Base-by-base conservation (phyloP, 345 rosid species). In the Lepidium aucheri region DNA sequence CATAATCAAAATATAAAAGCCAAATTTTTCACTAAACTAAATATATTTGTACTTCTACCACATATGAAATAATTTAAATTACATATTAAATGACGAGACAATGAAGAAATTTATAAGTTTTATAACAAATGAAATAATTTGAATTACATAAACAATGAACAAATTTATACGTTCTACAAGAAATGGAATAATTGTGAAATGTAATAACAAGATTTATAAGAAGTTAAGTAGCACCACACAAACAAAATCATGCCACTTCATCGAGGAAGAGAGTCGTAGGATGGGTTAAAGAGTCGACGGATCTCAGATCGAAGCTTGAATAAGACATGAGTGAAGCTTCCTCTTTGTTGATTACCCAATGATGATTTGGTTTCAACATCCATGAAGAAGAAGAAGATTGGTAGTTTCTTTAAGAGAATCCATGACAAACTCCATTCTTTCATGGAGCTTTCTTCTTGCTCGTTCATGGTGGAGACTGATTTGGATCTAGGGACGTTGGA, bases 361-460 rank as follows among this genome's bases (percentile, higher is more conserved):
- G 74, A 69, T 5, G 68, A 15, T 30, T 41, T 78, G 10, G 84
- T 52, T 60, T 83, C 96, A 60, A 88, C 86, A 82, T 91, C 93
- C n/a, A 77, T 39, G 9, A 89, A 85, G 49, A 88, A 82, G 9
- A 89, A 86, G 49, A 88, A 82, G 7, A 64, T n/a, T 43, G 91
- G 95, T 52, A 46, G 17, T 40, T 83, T 91, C 73, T 76, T 77
- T 18, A 89, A 78, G 10, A 91, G 77, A 72, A 91, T 64, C 95
- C 86, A 79, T 11, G 89, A 74, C 80, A 88, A 83, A 41, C 92
- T 79, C 92, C 85, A 83, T 66, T 81, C 84, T 68, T 81, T 76
- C 8, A 84, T 22, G 42, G 95, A 86, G 64, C 70, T 74, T 0
- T 81, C 81, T 0, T 84, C 85, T 32, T 76, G 53, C 14, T 78